Percentiles rank a stretch among this genome's conserved stretches.
Evolutionary conservation across 257 asterid genomes (phyloP).

Genomic region (Jasminum sambac): DNA sequence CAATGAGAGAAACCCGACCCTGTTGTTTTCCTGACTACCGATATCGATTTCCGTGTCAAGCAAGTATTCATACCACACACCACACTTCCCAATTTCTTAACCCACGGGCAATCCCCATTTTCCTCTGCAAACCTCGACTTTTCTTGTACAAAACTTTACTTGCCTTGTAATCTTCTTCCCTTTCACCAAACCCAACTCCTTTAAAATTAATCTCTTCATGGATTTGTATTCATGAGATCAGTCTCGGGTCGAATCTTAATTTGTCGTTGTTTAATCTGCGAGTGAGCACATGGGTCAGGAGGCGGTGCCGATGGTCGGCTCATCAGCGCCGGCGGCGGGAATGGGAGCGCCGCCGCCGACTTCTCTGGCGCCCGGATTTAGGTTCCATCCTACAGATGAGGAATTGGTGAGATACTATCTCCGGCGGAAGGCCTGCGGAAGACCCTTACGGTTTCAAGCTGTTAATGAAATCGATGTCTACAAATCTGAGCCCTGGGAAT

Average conservation of each 20-base stretch:
- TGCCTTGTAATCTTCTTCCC: neutral
- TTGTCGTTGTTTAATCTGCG: neutral
- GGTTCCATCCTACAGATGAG: conserved; percentile 72
- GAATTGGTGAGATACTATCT: conserved; percentile 83
- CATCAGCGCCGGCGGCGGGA: neutral
- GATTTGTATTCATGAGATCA: neutral
- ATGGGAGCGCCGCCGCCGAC: neutral
- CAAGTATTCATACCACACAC: conserved; percentile 1
- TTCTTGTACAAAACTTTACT: neutral
- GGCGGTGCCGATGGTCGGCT: conserved; percentile 17
- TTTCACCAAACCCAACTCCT: neutral
- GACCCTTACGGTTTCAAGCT: conserved; percentile 83
- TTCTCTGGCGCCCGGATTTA: conserved; percentile 7
- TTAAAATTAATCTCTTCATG: neutral
- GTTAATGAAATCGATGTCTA: conserved; percentile 89
- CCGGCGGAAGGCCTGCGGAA: conserved; percentile 78
- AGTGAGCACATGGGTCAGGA: neutral
- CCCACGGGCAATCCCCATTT: conserved; percentile 5
- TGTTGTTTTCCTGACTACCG: conserved; percentile 7
- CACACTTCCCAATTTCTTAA: conserved; percentile 18
- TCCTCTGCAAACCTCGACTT: neutral
- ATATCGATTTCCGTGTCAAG: conserved; percentile 21
- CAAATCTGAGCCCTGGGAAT: conserved; percentile 99
- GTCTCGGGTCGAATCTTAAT: neutral
- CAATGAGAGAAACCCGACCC: conserved; percentile 35